Evolutionary conservation across 306 rosid genomes (phyloP).

Genomic region (Urtica urens): DNA sequence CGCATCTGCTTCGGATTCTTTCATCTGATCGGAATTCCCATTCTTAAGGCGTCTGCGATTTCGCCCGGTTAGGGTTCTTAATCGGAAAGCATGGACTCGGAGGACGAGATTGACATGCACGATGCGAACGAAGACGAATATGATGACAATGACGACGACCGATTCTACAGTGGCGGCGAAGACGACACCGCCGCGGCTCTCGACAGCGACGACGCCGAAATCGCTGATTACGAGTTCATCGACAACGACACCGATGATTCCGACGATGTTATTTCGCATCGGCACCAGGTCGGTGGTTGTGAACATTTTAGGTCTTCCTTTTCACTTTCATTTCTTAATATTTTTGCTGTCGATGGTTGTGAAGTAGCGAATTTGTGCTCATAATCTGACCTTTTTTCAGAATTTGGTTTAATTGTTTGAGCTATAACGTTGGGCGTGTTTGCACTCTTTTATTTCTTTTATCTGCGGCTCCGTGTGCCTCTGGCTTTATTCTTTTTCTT

Average conservation of each 20-base stretch:
- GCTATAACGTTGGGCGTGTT: neutral
- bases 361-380: neutral
- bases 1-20: too few relatives aligned
- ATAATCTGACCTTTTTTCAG: neutral
- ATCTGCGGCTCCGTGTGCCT: too few relatives aligned
- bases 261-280: constrained; percentile 39
- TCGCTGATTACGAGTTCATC: constrained; percentile 21
- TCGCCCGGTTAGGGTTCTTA: too few relatives aligned
- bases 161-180: constrained; percentile 54
- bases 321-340: neutral
- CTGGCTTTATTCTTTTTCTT: too few relatives aligned
- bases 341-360: neutral
- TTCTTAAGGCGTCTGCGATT: too few relatives aligned
- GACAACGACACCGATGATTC: constrained; percentile 41
- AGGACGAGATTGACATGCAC: constrained; percentile 84
- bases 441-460: too few relatives aligned
- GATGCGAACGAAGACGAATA: constrained; percentile 42
- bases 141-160: constrained; percentile 33
- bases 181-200: neutral
- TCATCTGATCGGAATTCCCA: too few relatives aligned
- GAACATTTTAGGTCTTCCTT: neutral
- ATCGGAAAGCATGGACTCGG: constrained; percentile 54
- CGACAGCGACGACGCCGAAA: constrained; percentile 25
- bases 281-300: constrained; percentile 56
- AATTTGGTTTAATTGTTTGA: neutral